These are phyloP conservation scores for Daphne laureola DNA, from an alignment of 441 rosid species.

Conservation along the genomic window DNA sequence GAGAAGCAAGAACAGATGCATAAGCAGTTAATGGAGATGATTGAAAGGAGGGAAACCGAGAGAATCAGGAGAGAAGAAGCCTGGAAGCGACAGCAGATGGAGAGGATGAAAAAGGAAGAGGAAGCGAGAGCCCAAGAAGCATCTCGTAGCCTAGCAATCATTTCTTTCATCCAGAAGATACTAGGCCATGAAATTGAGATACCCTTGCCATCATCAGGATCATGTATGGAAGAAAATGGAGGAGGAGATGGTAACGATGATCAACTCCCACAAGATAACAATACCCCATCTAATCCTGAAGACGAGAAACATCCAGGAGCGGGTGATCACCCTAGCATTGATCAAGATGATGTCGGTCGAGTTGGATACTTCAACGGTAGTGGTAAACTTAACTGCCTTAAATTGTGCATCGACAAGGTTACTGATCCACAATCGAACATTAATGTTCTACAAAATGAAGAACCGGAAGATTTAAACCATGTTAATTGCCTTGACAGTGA, in stretches of 20 bases:
- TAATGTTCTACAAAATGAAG: no score
- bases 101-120: slow-evolving; percentile 50
- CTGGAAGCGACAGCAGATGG: slow-evolving; percentile 64
- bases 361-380: not conserved
- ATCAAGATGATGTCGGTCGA: no score
- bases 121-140: slow-evolving; percentile 50
- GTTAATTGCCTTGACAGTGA: not conserved
- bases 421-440: slow-evolving; percentile 9
- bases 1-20: slow-evolving; percentile 77
- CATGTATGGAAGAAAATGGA: slow-evolving; percentile 20
- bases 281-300: slow-evolving; percentile 10
- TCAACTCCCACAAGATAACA: slow-evolving; percentile 17
- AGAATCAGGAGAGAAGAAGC: slow-evolving; percentile 59
- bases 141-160: slow-evolving; percentile 45
- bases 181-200: slow-evolving; percentile 35
- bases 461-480: no score
- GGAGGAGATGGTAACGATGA: slow-evolving; percentile 15
- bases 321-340: slow-evolving; percentile 24
- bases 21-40: slow-evolving; percentile 48
- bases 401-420: slow-evolving; percentile 11
- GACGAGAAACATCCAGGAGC: slow-evolving; percentile 34
- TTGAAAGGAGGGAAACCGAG: slow-evolving; percentile 66
- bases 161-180: slow-evolving; percentile 45
- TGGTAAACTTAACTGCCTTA: slow-evolving; percentile 14
- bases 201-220: slow-evolving; percentile 11